Base-by-base conservation (phyloP, 805 yeast genomes). In the Pichia cabralensis region DNA sequence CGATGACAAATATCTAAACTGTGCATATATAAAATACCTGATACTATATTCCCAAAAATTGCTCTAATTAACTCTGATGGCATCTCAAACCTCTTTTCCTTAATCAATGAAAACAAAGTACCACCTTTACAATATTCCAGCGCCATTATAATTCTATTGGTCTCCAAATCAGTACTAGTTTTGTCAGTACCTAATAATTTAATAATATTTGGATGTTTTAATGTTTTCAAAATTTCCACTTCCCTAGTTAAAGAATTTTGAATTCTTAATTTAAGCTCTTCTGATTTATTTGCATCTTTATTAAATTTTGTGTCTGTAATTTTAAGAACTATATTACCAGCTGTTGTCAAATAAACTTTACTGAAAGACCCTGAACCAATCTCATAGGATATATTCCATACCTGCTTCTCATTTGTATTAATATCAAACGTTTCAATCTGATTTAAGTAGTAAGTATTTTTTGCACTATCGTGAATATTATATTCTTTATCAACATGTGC, bases 111-210 rank as follows among this genome's bases (percentile, higher is more conserved):
- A 47, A 81, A 77, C 26, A 92, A 55, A 48, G 86, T 95, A 4
- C 97, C 96, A 5, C 97, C 97, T 6, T 62, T 54, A 46, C 85
- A 81, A 53, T 70, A 84, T 1, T 88, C 82, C 48, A 88, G 63
- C 26, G 80, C 79, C 55, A 88, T 68, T 38, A 49, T 44, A 24
- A 55, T 59, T 14, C 39, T 31, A 20, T 38, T 29, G 8, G 28
- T 30, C 11, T 26, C 9, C 3, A 5, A 5, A 12, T 9, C 11
- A n/a, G n/a, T 28, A 10, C 14, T 17, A 9, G 17, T 24, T n/a
- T 27, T 29, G 25, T 59, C 53, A 36, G 65, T 64, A 27, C 80
- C 86, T 20, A 76, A 47, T 9, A 88, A 58, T 30, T 64, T 58
- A 16, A 84, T 74, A 11, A 88, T 67, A 31, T 80, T 74, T 1